Evolutionary conservation across 768 basidiomycete genomes (phyloP).

Genomic region (Phanerodontia chrysosporium): DNA sequence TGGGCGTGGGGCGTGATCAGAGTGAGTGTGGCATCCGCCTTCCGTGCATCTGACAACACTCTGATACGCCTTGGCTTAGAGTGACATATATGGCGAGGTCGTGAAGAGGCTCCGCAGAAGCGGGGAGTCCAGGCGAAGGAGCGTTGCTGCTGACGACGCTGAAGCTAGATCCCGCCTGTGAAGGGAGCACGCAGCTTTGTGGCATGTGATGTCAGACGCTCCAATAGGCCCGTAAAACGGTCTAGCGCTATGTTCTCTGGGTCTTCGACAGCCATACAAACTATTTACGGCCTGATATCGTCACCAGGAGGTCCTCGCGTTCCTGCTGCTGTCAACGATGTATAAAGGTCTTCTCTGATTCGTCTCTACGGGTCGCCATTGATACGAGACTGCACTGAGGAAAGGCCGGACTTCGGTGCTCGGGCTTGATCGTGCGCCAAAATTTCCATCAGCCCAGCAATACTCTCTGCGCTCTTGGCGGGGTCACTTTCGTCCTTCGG

Average conservation of each 20-base stretch:
- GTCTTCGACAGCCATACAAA: not conserved
- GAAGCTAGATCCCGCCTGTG: conserved; percentile 44
- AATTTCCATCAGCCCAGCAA: too few species aligned
- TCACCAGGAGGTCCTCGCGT: not conserved
- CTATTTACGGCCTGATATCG: not conserved
- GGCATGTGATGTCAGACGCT: not conserved
- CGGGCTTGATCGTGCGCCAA: too few species aligned
- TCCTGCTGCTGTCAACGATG: not conserved
- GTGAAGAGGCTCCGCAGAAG: conserved; percentile 33
- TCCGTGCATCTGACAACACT: not conserved
- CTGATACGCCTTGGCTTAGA: conserved; percentile 26
- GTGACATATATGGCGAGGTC: conserved; percentile 52
- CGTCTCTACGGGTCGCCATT: not conserved
- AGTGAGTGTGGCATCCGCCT: conserved; percentile 29
- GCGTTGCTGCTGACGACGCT: conserved; percentile 41
- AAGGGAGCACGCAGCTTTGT: not conserved
- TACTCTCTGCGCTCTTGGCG: too few species aligned
- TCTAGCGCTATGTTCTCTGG: not conserved
- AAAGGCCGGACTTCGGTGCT: not conserved
- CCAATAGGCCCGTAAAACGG: not conserved
- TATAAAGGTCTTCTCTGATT: not conserved
- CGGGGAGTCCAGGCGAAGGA: conserved; percentile 34
- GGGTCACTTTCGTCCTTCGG: too few species aligned
- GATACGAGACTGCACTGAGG: not conserved
- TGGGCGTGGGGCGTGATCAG: conserved; percentile 77